Conservation (phyloP, 352 stramenopile species). For the Pythium brassicae region DNA sequence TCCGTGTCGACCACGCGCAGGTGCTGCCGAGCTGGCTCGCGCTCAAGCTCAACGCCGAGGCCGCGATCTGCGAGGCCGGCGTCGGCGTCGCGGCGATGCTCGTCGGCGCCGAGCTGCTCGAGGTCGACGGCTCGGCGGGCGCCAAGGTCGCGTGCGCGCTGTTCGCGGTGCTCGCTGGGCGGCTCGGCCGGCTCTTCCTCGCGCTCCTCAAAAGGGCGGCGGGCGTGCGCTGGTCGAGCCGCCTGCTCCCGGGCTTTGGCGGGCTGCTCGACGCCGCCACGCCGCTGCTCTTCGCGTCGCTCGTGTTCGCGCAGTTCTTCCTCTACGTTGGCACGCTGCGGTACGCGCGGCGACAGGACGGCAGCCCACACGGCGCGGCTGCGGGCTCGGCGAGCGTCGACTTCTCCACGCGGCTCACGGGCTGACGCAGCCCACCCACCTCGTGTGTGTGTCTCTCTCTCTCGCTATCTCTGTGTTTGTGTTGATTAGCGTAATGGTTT, state of each 20-base stretch:
- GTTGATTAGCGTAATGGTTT: conserved; percentile 32
- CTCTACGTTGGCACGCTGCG: conserved; percentile 21
- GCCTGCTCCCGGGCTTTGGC: conserved; percentile 91
- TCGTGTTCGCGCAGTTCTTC: conserved; percentile 48
- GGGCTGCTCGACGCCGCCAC: conserved; percentile 90
- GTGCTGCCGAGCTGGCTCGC: conserved; percentile 39
- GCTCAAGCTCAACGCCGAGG: conserved; percentile 44
- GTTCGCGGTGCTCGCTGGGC: conserved; percentile 62
- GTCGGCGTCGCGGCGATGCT: conserved; percentile 32
- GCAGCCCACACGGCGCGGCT: too few relatives aligned
- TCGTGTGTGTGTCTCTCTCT: not conserved
- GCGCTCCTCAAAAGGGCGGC: conserved; percentile 92
- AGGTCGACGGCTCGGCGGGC: conserved; percentile 13
- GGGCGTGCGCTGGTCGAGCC: conserved; percentile 89
- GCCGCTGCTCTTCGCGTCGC: conserved; percentile 84
- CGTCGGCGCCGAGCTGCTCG: conserved; percentile 24
- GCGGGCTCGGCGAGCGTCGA: conserved; percentile 1
- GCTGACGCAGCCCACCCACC: not conserved
- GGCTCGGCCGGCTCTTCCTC: conserved; percentile 89
- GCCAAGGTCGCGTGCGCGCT: conserved; percentile 9
- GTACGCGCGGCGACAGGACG: not conserved
- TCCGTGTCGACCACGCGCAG: conserved; percentile 35
- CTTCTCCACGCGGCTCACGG: conserved; percentile 1
- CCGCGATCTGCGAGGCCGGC: conserved; percentile 30
- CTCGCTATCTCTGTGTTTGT: not conserved